These are phyloP conservation scores for Camelina sativa DNA, from an alignment of 345 rosid genomes.

Conservation along the genomic window DNA sequence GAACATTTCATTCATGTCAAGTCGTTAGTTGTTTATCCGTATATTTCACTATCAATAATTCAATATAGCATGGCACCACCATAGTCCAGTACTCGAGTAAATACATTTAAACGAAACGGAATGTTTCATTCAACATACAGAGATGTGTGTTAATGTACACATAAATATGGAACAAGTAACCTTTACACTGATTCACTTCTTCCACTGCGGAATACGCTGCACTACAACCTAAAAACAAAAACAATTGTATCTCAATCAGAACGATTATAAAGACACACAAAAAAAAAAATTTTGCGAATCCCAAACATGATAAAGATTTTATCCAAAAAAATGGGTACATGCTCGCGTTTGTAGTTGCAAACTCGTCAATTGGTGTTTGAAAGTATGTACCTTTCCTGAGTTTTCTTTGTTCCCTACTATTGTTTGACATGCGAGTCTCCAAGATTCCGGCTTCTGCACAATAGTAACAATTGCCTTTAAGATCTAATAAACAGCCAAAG, in stretches of 20 bases:
- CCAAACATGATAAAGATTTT: neutral
- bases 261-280: neutral
- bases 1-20: neutral
- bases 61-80: neutral
- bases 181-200: conserved; percentile 53
- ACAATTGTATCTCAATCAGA: conserved; percentile 20
- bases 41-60: neutral
- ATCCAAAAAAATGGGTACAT: neutral
- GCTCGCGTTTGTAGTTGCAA: neutral
- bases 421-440: conserved; percentile 94
- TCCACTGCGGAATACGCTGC: conserved; percentile 90
- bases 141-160: conserved; percentile 21
- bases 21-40: neutral
- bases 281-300: neutral
- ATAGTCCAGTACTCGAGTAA: neutral
- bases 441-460: conserved; percentile 79
- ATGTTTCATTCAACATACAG: conserved; percentile 6
- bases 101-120: neutral
- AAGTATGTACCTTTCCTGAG: conserved; percentile 70
- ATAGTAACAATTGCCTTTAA: neutral
- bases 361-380: neutral
- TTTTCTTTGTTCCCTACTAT: conserved; percentile 87
- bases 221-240: conserved; percentile 65
- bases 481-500: neutral
- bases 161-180: conserved; percentile 9